Conservation (phyloP, 225 moss, liverwort and hornwort genomes). For the Takakia lepidozioides region DNA sequence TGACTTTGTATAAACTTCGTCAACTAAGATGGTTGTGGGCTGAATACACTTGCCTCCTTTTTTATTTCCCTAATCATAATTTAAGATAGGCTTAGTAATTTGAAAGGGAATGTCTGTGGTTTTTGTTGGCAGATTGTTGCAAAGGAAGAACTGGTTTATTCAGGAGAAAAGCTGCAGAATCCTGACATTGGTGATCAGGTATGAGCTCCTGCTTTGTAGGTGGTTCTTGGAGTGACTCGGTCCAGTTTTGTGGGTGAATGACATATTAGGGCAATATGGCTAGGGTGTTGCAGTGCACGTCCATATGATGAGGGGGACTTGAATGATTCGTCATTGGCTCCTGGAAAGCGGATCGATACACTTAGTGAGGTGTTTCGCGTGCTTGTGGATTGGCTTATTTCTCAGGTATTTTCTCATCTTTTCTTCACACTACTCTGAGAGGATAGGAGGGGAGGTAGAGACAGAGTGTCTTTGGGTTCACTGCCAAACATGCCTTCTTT, state of each 20-base stretch:
- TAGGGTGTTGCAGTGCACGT: conserved; percentile 65
- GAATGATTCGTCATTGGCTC: conserved; percentile 19
- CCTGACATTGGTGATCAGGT: conserved; percentile 87
- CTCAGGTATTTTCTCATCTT: conserved; percentile 36
- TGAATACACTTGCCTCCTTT: too few species aligned
- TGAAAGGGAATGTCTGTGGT: too few species aligned
- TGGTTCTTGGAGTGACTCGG: too few species aligned
- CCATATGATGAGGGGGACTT: conserved; percentile 50
- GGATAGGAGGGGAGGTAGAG: too few species aligned
- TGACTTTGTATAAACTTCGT: too few species aligned
- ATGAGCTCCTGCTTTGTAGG: conserved; percentile 2
- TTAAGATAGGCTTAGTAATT: too few species aligned
- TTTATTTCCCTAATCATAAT: too few species aligned
- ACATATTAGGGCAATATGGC: conserved; percentile 15
- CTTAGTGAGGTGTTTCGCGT: conserved; percentile 47
- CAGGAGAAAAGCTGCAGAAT: conserved; percentile 96
- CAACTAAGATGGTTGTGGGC: too few species aligned
- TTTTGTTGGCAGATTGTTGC: conserved; percentile 71
- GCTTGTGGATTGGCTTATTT: conserved; percentile 75
- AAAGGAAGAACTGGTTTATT: conserved; percentile 83
- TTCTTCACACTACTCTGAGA: too few species aligned
- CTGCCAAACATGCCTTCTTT: too few species aligned
- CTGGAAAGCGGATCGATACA: conserved; percentile 45
- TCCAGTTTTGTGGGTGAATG: background rate
- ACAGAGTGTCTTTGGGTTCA: too few species aligned